Base-by-base conservation (phyloP, 1,284 basidiomycete species). In the Amylostereum areolatum region DNA sequence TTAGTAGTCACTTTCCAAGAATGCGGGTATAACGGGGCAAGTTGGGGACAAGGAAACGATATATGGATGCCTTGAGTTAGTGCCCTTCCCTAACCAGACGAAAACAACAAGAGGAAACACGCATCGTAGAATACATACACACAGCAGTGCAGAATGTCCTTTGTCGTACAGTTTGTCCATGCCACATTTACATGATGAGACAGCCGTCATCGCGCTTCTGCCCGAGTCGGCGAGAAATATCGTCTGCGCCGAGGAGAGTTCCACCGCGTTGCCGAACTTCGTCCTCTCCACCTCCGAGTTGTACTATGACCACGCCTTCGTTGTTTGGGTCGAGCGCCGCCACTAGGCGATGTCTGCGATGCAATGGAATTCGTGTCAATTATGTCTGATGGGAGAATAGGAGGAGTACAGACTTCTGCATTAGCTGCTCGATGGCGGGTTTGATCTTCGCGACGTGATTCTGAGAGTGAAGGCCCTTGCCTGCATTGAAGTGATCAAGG, bases 371-470 rank as follows among this genome's bases (percentile, higher is more conserved):
- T 10, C 7, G 11, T n/a, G 31, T 49, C 46, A 42, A 34, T 8
- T 32, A 24, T 36, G 35, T 27, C 46, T 36, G 50, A 44, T 41
- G 8, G 52, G 40, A 40, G 25, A 40, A 39, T 7, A 42, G 31
- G 40, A 49, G 37, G 7, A 32, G 35, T 8, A 63, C 75, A 36
- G 56, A 89, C 86, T 87, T 89, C 53, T 77, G 74, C 81, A 95
- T 91, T 49, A 97, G 70, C 45, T 89, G 84, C 64, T 90, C 89
- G 44, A 99, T 88, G 3, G 94, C 95, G 24, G 96, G 96, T 63
- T 91, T 95, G 64, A 98, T 81, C 69, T 97, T 97, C 1, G 91
- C 86, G 10, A 83, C 76, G 48, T 88, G 85, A 29, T 82, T 79
- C 44, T 77, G 69, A 28, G 92, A 95, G 66, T 99, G 96, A 24